These are phyloP conservation scores for Thielaviopsis cerberus DNA, from an alignment of 2,329 filamentous ascomycete genomes.

Conservation along the genomic window DNA sequence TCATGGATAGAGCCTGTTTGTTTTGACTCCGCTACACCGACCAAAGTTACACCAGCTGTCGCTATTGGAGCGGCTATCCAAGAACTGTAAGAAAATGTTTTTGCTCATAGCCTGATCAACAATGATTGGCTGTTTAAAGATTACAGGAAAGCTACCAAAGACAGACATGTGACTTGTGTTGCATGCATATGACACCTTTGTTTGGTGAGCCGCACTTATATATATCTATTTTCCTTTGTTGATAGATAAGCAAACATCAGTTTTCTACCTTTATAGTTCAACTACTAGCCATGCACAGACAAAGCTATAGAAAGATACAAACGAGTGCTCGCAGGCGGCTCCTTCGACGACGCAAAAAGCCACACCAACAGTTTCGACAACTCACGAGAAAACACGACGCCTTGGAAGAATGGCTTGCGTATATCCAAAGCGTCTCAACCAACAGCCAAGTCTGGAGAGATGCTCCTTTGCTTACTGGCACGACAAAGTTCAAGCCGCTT, in stretches of 20 bases:
- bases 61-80: neutral
- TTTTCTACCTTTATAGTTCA: neutral
- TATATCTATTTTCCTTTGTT: neutral
- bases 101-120: neutral
- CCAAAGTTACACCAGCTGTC: neutral
- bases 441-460: constrained; percentile 50
- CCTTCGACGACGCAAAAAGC: neutral
- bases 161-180: neutral
- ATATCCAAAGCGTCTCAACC: neutral
- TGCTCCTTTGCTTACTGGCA: constrained; percentile 50
- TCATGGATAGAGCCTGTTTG: neutral
- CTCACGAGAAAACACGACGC: neutral
- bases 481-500: constrained; percentile 50
- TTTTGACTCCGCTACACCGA: neutral
- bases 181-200: neutral
- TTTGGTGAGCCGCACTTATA: neutral
- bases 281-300: neutral
- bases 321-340: neutral
- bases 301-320: neutral
- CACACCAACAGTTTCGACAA: neutral
- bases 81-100: neutral
- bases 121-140: neutral
- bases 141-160: neutral
- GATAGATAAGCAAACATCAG: neutral
- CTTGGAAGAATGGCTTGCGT: neutral